These are phyloP conservation scores for Ceratocystis alfenasii DNA, from an alignment of 2,329 filamentous ascomycete species.

Conservation along the genomic window DNA sequence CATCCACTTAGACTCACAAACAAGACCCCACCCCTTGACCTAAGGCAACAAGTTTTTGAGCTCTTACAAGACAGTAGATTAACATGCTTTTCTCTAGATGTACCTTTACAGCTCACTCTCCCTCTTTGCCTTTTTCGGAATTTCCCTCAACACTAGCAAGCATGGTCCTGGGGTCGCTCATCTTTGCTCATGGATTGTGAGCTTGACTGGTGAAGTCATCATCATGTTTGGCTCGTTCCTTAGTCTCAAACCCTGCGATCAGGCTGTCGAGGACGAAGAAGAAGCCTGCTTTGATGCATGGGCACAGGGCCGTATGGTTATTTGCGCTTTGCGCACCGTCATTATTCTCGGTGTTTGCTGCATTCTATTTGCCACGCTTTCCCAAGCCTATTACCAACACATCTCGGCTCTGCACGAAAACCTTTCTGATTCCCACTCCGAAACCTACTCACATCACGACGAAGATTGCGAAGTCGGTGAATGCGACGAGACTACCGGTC, in stretches of 20 bases:
- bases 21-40: background rate
- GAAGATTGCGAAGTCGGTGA: constrained; percentile 32
- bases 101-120: constrained; percentile 18
- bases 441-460: constrained; percentile 23
- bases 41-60: no score
- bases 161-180: constrained; percentile 65
- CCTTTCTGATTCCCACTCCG: constrained; percentile 10
- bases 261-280: background rate
- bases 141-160: constrained; percentile 10
- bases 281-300: constrained; percentile 31
- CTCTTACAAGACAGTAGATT: background rate
- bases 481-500: constrained; percentile 48
- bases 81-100: constrained; percentile 9
- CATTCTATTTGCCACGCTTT: constrained; percentile 34
- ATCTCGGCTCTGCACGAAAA: background rate
- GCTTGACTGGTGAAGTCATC: constrained; percentile 58
- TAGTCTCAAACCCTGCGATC: constrained; percentile 30
- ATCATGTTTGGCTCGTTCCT: constrained; percentile 58
- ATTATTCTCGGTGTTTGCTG: constrained; percentile 53
- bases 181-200: constrained; percentile 64
- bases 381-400: constrained; percentile 10
- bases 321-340: constrained; percentile 49
- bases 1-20: background rate
- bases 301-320: constrained; percentile 33
- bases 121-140: constrained; percentile 18